A percentile compares a stretch with the other conserved stretches of the same genome.
These are phyloP conservation scores for Penicillium steckii DNA, from an alignment of 495 filamentous ascomycete species.

Conservation along the genomic window DNA sequence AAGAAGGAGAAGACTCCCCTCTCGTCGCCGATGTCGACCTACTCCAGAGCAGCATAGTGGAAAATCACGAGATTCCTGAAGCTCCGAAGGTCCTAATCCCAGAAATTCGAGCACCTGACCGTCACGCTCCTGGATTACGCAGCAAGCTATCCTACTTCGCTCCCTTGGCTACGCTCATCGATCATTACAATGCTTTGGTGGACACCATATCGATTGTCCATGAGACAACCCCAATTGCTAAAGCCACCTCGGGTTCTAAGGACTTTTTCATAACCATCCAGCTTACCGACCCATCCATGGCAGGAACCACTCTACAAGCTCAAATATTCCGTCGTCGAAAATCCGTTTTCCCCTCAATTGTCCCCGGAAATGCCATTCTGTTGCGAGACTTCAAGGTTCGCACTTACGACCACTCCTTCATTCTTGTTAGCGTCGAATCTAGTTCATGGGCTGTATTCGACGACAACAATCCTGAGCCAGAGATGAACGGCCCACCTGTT, in stretches of 20 bases:
- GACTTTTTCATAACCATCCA: conserved; percentile 69
- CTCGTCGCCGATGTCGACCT: not conserved
- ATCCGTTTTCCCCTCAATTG: conserved; percentile 64
- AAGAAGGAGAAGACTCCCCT: too few relatives aligned
- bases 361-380: conserved; percentile 72
- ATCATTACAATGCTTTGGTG: conserved; percentile 51
- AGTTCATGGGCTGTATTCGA: conserved; percentile 68
- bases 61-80: not conserved
- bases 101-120: conserved; percentile 23
- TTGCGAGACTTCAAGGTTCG: conserved; percentile 71
- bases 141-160: conserved; percentile 66
- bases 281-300: conserved; percentile 64
- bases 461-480: conserved; percentile 38
- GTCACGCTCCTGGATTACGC: conserved; percentile 51
- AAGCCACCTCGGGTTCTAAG: conserved; percentile 62
- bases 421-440: conserved; percentile 46
- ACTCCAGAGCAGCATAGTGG: too few relatives aligned
- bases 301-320: conserved; percentile 46
- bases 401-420: conserved; percentile 42
- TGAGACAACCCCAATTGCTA: conserved; percentile 51
- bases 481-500: conserved; percentile 61
- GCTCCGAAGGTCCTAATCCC: conserved; percentile 8
- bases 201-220: conserved; percentile 70
- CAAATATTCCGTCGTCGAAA: conserved; percentile 75
- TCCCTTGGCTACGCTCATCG: conserved; percentile 61